phyloP scores from a whole-genome alignment of 345 rosid genomes.

The Ailanthus altissimus region DNA sequence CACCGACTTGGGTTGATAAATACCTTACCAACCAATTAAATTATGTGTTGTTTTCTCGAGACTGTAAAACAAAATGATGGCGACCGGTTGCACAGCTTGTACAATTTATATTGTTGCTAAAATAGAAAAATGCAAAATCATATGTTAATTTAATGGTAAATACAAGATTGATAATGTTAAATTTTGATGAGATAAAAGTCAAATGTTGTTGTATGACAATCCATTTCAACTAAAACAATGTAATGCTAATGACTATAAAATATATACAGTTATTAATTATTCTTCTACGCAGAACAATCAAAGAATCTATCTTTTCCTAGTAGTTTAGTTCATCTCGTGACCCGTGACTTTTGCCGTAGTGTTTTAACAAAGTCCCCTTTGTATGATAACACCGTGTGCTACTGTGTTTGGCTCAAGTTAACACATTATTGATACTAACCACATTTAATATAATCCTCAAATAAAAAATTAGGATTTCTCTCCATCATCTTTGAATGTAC shows the following conservation, averaged over 20 bases:
- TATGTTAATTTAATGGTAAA: not conserved
- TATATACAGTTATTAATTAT: not conserved
- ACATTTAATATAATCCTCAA: not conserved
- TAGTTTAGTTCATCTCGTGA: not conserved
- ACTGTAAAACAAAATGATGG: not conserved
- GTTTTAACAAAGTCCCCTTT: not conserved
- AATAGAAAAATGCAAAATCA: not conserved
- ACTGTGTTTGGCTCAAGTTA: not conserved
- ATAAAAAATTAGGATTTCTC: not conserved
- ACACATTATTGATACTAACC: not conserved
- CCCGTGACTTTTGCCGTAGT: not conserved
- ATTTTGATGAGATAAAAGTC: too few species aligned
- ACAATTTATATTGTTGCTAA: not conserved
- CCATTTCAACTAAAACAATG: not conserved
- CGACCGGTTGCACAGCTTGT: not conserved
- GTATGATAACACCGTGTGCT: not conserved
- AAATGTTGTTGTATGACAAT: not conserved
- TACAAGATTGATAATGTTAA: too few species aligned
- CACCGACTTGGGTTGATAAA: not conserved
- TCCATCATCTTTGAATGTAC: too few species aligned
- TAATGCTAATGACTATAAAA: not conserved
- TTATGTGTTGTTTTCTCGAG: not conserved
- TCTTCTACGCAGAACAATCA: not conserved
- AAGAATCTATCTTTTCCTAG: not conserved
- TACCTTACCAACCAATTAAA: slow-evolving; percentile 11